Evolutionary conservation across 148 eudicot species (phyloP), one percentile per base, ranked within the genome.

Genomic region (Drosera capensis): DNA sequence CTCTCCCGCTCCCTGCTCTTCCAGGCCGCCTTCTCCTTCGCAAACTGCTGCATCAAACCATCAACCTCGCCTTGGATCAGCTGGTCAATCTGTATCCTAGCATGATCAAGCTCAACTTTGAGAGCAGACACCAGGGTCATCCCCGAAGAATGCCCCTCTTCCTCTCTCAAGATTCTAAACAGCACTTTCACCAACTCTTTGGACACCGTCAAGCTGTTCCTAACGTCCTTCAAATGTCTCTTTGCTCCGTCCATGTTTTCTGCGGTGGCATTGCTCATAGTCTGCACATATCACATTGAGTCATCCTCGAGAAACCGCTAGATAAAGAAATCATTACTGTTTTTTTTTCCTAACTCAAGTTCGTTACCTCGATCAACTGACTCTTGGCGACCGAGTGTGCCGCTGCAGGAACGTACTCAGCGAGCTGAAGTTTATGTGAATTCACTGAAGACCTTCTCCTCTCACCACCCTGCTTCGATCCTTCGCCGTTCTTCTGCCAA

Each of bases 1-100:
- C 66, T 76, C 20, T 61, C 82, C 25, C 58, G 66, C 55, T 79
- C 78, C 59, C 63, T 79, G 34, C 58, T 48, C 65, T 74, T 82
- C 82, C 82, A 71, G 12, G 57, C 61, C 14, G 70, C 63, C 57
- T 81, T 81, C 46, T 81, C 84, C 49, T 71, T 71, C 18, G 75
- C 72, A 30, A 75, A 71, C 25, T 67, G 62, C 41, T 64, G 60
- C 34, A 75, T 18, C 30, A 71, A 51, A 37, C 26, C 15, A 49
- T 57, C 66, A 20, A 71, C 48, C 20, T 75, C 73, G 17, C 21
- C 26, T 23, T 38, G 70, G 40, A 77, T 72, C 29, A 72, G 45
- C 17, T 65, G 67, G 24, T 57, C 51, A 3, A 72, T 66, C 14
- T 72, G 67, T 12, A 35, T n/a, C 6, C 70, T 60, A 7, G 73